phyloP scores from a whole-genome alignment of 768 basidiomycete genomes.

The Calocera viscosa region DNA sequence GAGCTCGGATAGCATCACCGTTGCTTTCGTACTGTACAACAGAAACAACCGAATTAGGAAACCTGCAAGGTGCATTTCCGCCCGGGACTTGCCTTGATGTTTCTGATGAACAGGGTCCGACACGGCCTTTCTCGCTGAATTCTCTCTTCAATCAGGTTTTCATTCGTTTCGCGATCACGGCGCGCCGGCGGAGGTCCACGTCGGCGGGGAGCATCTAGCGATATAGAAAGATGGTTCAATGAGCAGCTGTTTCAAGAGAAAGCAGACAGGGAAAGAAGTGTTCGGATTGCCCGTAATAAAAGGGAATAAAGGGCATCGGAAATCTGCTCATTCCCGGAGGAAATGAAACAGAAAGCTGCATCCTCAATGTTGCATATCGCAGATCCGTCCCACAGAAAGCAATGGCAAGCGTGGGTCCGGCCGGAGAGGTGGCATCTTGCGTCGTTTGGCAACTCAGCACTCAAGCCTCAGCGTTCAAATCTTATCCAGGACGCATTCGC shows the following conservation, averaged over 20 bases:
- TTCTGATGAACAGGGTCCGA: slow-evolving; percentile 90
- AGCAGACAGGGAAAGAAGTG: neutral
- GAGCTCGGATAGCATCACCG: slow-evolving; percentile 67
- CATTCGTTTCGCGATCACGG: slow-evolving; percentile 74
- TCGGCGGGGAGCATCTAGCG: neutral
- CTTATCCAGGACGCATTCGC: neutral
- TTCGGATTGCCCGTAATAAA: neutral
- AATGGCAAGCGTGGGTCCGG: too few species aligned
- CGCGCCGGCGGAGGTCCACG: slow-evolving; percentile 26
- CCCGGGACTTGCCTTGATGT: slow-evolving; percentile 76
- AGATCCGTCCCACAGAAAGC: too few species aligned
- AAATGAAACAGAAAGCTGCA: too few species aligned
- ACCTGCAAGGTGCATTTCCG: neutral
- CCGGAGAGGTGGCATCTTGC: too few species aligned
- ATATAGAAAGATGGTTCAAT: neutral
- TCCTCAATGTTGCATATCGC: neutral
- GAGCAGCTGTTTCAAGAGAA: neutral
- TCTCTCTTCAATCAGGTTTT: slow-evolving; percentile 85
- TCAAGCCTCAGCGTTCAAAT: neutral
- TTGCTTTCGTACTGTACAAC: slow-evolving; percentile 67
- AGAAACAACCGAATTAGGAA: slow-evolving; percentile 3
- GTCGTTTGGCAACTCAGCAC: neutral
- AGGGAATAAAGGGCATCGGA: too few species aligned
- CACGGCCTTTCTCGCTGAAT: slow-evolving; percentile 90
- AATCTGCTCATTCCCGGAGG: too few species aligned